phyloP scores from a whole-genome alignment of 768 basidiomycete species.

The Cyclocybe aegerita region DNA sequence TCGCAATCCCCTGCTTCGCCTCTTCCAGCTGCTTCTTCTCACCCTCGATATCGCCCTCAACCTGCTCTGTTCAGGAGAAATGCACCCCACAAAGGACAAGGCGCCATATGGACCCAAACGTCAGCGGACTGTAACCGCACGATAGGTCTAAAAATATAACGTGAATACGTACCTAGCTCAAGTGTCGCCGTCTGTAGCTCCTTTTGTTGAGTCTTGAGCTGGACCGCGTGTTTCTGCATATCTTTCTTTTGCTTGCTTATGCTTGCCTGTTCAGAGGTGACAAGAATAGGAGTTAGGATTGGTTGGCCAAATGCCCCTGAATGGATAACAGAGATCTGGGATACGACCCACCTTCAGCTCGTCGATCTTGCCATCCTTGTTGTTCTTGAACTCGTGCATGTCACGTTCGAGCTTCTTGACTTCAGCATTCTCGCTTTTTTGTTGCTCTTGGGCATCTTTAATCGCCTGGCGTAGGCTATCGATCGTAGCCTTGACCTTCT shows the following conservation, averaged over 20 bases:
- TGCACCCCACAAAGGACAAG: neutral
- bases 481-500: conserved; percentile 65
- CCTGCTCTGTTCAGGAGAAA: conserved; percentile 57
- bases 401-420: conserved; percentile 89
- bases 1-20: conserved; percentile 44
- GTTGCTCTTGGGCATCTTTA: conserved; percentile 70
- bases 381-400: conserved; percentile 98
- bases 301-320: neutral
- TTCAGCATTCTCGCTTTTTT: conserved; percentile 73
- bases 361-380: conserved; percentile 95
- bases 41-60: conserved; percentile 67
- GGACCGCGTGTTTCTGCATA: conserved; percentile 77
- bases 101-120: conserved; percentile 2
- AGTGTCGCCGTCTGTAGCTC: conserved; percentile 85
- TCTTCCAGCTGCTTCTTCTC: conserved; percentile 45
- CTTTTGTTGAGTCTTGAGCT: conserved; percentile 85
- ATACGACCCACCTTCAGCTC: conserved; percentile 74
- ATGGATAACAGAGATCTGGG: neutral
- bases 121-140: conserved; percentile 4
- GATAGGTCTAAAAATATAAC: neutral
- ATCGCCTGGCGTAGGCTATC: conserved; percentile 55
- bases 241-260: conserved; percentile 81
- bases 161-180: conserved; percentile 71
- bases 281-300: neutral
- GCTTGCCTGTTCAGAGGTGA: conserved; percentile 47